A percentile compares a stretch with the other conserved stretches of the same genome.
Evolutionary conservation across 768 basidiomycete genomes (phyloP).

Genomic region (Pleurotus ostreatus): DNA sequence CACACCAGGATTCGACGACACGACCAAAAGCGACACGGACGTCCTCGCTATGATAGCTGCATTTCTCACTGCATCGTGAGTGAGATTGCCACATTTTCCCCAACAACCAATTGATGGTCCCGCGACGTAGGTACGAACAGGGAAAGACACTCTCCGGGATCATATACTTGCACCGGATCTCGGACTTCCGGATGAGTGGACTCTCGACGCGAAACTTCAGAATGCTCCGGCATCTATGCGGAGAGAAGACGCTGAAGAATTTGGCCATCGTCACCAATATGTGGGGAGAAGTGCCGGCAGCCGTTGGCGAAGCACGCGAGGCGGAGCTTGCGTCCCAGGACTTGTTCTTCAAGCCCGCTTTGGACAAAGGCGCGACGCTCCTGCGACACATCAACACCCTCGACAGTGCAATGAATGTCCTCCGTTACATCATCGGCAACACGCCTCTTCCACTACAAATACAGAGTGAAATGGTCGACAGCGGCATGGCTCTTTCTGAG

Average conservation of each 20-base stretch:
- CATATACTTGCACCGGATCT: slow-evolving; percentile 52
- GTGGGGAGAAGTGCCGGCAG: slow-evolving; percentile 36
- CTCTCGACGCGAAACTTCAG: slow-evolving; percentile 39
- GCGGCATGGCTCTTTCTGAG: slow-evolving; percentile 23
- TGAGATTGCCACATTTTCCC: neutral
- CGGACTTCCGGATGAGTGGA: slow-evolving; percentile 45
- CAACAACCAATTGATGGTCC: neutral
- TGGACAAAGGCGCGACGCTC: slow-evolving; percentile 44
- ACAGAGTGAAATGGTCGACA: slow-evolving; percentile 18
- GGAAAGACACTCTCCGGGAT: slow-evolving; percentile 29
- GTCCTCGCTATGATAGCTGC: slow-evolving; percentile 47
- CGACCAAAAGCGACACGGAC: slow-evolving; percentile 41
- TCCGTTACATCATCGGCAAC: slow-evolving; percentile 25
- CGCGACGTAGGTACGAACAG: slow-evolving; percentile 13
- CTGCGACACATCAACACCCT: slow-evolving; percentile 36
- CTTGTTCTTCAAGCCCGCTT: slow-evolving; percentile 48
- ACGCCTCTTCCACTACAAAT: slow-evolving; percentile 13
- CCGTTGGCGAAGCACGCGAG: slow-evolving; percentile 37
- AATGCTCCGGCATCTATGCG: slow-evolving; percentile 46
- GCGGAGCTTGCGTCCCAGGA: slow-evolving; percentile 33
- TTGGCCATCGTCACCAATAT: slow-evolving; percentile 46
- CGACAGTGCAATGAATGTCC: slow-evolving; percentile 25
- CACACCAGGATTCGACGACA: slow-evolving; percentile 61
- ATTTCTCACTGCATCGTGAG: slow-evolving; percentile 23
- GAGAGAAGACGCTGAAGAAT: slow-evolving; percentile 37